Evolutionary conservation across 805 yeast genomes (phyloP), one percentile per base, ranked within the genome.

Genomic region (Debaryomyces tyrocola): DNA sequence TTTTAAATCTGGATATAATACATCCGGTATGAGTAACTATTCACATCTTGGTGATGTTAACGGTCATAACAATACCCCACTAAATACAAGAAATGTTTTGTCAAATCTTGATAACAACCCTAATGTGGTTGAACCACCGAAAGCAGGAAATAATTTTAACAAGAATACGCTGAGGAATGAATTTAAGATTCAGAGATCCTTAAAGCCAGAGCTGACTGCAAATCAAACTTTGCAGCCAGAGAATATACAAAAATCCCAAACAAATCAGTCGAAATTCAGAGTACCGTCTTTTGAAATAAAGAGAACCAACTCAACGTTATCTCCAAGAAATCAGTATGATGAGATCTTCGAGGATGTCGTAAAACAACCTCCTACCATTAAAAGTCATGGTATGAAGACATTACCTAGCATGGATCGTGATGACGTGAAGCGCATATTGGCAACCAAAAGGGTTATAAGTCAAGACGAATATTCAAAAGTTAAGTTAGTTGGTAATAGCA

Each of bases 391-490:
- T 12, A 74, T 75, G 78, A 73, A 68, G 46, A 74, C 78, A 2
- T 63, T 74, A 39, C 79, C 80, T 40, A 74, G 78, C 51, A 75
- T 75, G 78, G 77, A 74, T 47, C 60, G 66, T 12, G 70, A 71
- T 37, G 79, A 75, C 44, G 73, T 75, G 8, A 64, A 69, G 51
- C 61, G 64, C 46, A 73, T 75, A 29, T 56, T 71, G 55, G 64
- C 58, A 46, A 59, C 71, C 43, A 72, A 70, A 45, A 60, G 63
- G 33, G 67, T 66, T 7, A 63, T 73, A 37, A 64, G 70, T 7
- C 73, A 70, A 43, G 75, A 72, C 29, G 78, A 72, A 43, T 71
- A 69, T 46, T 52, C 70, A 2, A 57, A 60, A 17, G 53, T 69
- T 35, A 73, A 73, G 50, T 48, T 63, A 11, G 58, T 60, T 8